Base-by-base conservation (phyloP, 345 rosid species). In the Brassica rapa region DNA sequence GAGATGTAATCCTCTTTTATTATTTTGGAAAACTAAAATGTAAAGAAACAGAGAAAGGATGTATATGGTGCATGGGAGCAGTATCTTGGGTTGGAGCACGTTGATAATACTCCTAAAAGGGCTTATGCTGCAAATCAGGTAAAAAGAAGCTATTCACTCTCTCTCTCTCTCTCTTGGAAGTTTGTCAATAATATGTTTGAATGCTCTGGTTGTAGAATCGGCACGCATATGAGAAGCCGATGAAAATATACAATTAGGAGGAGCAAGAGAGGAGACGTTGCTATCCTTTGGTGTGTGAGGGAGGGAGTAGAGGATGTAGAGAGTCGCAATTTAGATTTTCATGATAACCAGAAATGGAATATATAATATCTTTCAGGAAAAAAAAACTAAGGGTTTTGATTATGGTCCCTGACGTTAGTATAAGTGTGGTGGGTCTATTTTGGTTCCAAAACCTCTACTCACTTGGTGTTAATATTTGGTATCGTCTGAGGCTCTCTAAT, bases 51-150 rank as follows among this genome's bases (percentile, higher is more conserved):
- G 93, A 86, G 86, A 72, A 83, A 87, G 82, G 90, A 91, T 72
- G 88, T 88, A 8, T 53, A 53, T 53, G 59, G 59, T 53, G 59
- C 59, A 16, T 53, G 59, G 59, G 59, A 53, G 59, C 59, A 88
- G 81, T 93, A 88, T 77, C 96, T 93, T 64, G 98, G 98, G 68
- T 81, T 93, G 88, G 98, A 93, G 85, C 98, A 93, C 80, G 73
- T 93, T 68, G 93, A 91, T 59, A 90, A 86, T 84, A 80, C 90
- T 66, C 96, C 98, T 43, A 90, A 88, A 84, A 85, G 98, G 79
- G 88, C 94, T 39, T 88, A 88, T 76, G 83, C 89, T 1, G 90
- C 84, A 72, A 89, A 93, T 80, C 97, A 93, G 91, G 97, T 90
- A 73, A 46, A 39, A 3, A 68, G 43, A 62, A 46, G 41, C 5